phyloP scores from a whole-genome alignment of 1,284 basidiomycete genomes.

The Leccinum pachyderme region DNA sequence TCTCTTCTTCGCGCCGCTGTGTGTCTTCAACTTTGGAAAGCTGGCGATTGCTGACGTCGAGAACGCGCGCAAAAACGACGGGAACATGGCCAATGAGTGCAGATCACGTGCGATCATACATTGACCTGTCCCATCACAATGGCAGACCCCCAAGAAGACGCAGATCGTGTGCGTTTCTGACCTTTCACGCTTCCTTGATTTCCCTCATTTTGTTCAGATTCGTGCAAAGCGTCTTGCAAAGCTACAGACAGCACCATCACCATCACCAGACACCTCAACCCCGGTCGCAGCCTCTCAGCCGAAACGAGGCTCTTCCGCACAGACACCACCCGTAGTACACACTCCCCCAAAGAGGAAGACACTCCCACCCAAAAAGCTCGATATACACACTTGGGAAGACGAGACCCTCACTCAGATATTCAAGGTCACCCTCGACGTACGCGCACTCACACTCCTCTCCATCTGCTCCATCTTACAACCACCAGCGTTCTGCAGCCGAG shows the following conservation, averaged over 20 bases:
- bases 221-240: constrained; percentile 85
- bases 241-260: constrained; percentile 46
- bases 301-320: constrained; percentile 32
- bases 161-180: constrained; percentile 58
- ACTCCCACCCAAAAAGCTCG: constrained; percentile 43
- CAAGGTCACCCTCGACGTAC: constrained; percentile 78
- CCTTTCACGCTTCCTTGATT: neutral
- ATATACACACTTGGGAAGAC: constrained; percentile 71
- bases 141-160: constrained; percentile 63
- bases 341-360: constrained; percentile 47
- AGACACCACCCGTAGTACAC: constrained; percentile 25
- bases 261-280: constrained; percentile 11
- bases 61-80: constrained; percentile 34
- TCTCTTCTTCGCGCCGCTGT: constrained; percentile 78
- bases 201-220: constrained; percentile 51
- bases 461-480: constrained; percentile 3
- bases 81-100: neutral
- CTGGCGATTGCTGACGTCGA: constrained; percentile 44
- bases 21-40: constrained; percentile 72
- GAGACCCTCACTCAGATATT: constrained; percentile 67
- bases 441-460: constrained; percentile 18
- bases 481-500: constrained; percentile 70
- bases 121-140: neutral
- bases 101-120: neutral
- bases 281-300: constrained; percentile 18